Percentiles rank a stretch among this genome's conserved stretches.
Conservation (phyloP, 305 asterid genomes). For the Petunia hybrid region DNA sequence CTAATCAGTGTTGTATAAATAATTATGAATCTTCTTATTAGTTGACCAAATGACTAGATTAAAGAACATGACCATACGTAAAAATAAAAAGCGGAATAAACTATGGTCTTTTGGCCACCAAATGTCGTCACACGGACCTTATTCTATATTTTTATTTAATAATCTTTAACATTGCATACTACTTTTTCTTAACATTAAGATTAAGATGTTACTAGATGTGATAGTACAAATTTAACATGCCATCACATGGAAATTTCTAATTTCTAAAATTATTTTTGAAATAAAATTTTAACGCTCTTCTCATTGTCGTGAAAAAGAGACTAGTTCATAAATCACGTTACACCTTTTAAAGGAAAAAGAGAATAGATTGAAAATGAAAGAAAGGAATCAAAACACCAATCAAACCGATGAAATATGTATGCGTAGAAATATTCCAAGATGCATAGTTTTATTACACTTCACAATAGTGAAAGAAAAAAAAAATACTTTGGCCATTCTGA, state of each 20-base stretch:
- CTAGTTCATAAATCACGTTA: background rate
- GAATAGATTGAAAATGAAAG: background rate
- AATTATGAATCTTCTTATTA: background rate
- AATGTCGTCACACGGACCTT: background rate
- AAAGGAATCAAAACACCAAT: background rate
- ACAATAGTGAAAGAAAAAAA: background rate
- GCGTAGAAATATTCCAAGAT: background rate
- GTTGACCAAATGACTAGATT: background rate
- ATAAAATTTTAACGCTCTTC: background rate
- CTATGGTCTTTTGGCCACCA: conserved; percentile 3
- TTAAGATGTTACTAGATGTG: background rate
- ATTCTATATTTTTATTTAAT: background rate
- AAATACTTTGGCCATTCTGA: background rate
- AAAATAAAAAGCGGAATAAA: background rate
- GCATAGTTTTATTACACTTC: background rate
- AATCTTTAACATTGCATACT: background rate
- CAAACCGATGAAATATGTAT: background rate
- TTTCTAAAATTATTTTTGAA: background rate
- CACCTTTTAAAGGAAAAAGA: background rate
- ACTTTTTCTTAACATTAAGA: background rate
- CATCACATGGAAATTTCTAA: background rate
- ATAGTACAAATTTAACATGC: background rate
- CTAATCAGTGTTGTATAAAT: background rate
- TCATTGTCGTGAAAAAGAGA: background rate
- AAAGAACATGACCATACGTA: background rate